A percentile compares a stretch with the other conserved stretches of the same genome.
Conservation (phyloP, 2,329 filamentous ascomycete species). For the Penicillium polonicum region DNA sequence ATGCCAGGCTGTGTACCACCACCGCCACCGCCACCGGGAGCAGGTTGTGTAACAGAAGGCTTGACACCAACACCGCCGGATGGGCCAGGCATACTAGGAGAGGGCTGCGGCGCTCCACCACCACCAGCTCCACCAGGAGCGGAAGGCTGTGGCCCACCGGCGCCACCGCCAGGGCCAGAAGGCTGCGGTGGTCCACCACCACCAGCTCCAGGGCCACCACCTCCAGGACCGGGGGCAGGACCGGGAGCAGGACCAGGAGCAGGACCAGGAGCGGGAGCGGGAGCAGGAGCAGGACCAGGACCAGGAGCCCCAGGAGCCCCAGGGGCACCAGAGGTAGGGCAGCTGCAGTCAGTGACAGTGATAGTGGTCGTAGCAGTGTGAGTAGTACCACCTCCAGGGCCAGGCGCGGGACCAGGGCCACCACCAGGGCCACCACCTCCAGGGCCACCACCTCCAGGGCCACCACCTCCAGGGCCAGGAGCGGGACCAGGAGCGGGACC, state of each 20-base stretch:
- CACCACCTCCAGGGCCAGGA: background rate
- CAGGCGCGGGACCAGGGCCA: background rate
- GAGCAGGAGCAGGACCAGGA: background rate
- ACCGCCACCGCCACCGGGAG: background rate
- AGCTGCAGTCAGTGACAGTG: slow-evolving; percentile 23
- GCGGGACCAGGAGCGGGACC: background rate
- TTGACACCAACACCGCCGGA: background rate
- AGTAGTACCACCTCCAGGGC: background rate
- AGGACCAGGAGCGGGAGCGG: background rate
- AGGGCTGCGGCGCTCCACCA: background rate
- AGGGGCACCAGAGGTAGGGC: slow-evolving; percentile 12
- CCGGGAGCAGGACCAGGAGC: background rate
- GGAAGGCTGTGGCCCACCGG: background rate
- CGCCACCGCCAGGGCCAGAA: background rate
- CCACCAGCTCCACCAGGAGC: background rate
- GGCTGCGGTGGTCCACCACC: background rate
- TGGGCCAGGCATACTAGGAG: background rate
- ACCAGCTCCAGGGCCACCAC: too few relatives aligned
- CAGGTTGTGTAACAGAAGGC: background rate
- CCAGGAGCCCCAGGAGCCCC: background rate
- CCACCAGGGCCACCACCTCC: background rate
- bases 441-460: background rate
- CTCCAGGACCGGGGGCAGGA: background rate
- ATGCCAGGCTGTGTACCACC: background rate
- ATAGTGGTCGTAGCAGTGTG: slow-evolving; percentile 20